Base-by-base conservation (phyloP, 2,329 filamentous ascomycete genomes). In the Acephala macrosclerotiorum region DNA sequence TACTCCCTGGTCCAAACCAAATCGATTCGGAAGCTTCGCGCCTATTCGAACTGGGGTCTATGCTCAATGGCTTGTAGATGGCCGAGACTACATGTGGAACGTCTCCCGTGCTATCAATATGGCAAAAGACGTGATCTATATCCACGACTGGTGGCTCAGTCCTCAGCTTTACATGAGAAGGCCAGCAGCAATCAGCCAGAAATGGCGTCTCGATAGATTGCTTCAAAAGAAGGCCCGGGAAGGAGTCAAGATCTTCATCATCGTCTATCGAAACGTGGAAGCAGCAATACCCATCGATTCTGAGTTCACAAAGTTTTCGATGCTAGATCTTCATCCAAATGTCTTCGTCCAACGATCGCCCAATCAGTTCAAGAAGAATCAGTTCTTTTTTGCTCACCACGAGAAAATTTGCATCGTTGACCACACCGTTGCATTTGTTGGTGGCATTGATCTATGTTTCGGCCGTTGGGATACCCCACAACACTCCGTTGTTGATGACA, bases 21-120 rank as follows among this genome's bases (percentile, higher is more conserved):
- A 97, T 75, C 88, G 96, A 20, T 98, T 97, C 76, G 91, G 91
- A 73, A 97, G 95, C 77, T 99, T 96, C 79, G 94, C 96, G 0
- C 96, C 96, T 0, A 91, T 98, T 1, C 88, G 96, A 66, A 89
- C 88, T 56, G 91, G 91, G 51, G 94, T 96, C 33, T 96, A 95
- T 80, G 94, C 94, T 1, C 94, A 97, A 75, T 98, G 95, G 94
- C 86, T 99, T 9, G 95, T 99, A 0, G 96, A 99, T 79, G 96
- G 93, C 18, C 89, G 96, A 71, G 96, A 99, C 77, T 96, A 98
- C 82, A 98, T 98, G 95, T 99, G 96, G 96, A 97, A 97, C 77
- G 94, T 98, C 8, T 98, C 95, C 12, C 88, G 95, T 70, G 96
- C 96, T 14, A 96, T 99, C 74, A 96, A 93, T 76, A 97, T 97